Evolutionary conservation across 2,329 filamentous ascomycete genomes (phyloP), one percentile per base, ranked within the genome.

Genomic region (Colletotrichum orbiculare): DNA sequence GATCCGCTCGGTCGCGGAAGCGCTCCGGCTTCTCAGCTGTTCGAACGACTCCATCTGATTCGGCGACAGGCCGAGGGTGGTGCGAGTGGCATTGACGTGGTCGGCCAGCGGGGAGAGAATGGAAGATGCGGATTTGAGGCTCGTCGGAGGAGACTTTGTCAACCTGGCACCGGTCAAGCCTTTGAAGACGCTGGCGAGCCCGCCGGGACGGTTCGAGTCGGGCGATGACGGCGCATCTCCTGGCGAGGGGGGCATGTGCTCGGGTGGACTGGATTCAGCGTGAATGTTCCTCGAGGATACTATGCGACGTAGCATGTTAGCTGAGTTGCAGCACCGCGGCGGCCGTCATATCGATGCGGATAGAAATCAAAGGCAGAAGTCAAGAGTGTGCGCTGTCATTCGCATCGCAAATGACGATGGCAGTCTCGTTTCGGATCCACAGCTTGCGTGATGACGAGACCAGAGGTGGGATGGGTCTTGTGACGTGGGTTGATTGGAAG

Each of bases 171-270:
- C 82, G 53, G 87, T 84, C 70, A 90, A 78, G 70, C 85, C 87
- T 71, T 88, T 88, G 73, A 90, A 87, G 67, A 90, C 87, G 70
- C 86, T 85, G 71, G 86, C 87, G 71, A 90, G 81, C 70, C 86
- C 86, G 67, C 87, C 81, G 45, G 81, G 75, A 72, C 78, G 82
- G 77, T 81, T 85, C 62, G 84, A 79, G 74, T 90, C 87, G 71
- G 83, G 82, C 68, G 83, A 82, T 66, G 82, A 80, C 69, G 79
- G 74, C 72, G 82, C 83, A 80, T 89, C 86, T 80, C 85, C 85
- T 70, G 83, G 78, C 72, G 83, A 82, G 66, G 85, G 85, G 78
- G 87, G 83, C 87, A 90, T 90, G 81, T 82, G 81, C 76, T 80
- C 70, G 58, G 66, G 62, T 43, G 63, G 54, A n/a, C 45, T 25